These are phyloP conservation scores for Clavispora asparagi DNA, from an alignment of 805 yeast species.

Conservation along the genomic window DNA sequence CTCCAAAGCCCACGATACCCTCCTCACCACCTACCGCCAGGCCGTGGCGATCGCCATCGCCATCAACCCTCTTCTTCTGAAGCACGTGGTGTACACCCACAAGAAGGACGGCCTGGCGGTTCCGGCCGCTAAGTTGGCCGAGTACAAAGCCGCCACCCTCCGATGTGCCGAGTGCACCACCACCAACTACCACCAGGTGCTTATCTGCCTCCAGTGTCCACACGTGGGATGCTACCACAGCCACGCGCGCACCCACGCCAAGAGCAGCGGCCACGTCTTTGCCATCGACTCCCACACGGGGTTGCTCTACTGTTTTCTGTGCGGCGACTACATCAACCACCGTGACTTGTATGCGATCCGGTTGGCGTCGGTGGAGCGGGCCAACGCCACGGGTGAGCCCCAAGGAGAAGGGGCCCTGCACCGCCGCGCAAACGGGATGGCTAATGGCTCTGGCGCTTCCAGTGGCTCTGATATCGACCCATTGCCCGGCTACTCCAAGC, in stretches of 20 bases:
- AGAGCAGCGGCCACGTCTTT: slow-evolving; percentile 29
- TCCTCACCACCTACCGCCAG: slow-evolving; percentile 45
- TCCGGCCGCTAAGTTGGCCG: slow-evolving; percentile 33
- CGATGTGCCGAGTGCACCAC: slow-evolving; percentile 48
- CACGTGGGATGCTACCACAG: slow-evolving; percentile 61
- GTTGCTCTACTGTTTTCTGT: slow-evolving; percentile 70
- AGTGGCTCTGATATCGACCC: too few species aligned
- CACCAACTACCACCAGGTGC: slow-evolving; percentile 39
- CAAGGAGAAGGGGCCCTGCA: too few species aligned
- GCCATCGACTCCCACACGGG: slow-evolving; percentile 64
- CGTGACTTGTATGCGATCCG: slow-evolving; percentile 52
- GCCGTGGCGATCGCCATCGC: slow-evolving; percentile 45
- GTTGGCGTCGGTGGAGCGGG: slow-evolving; percentile 12
- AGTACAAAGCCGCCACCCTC: slow-evolving; percentile 39
- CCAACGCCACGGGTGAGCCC: neutral
- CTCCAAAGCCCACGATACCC: slow-evolving; percentile 46
- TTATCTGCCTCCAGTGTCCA: slow-evolving; percentile 72
- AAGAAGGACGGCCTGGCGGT: slow-evolving; percentile 35
- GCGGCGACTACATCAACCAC: slow-evolving; percentile 68
- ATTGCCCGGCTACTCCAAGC: slow-evolving; percentile 22
- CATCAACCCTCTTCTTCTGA: slow-evolving; percentile 17
- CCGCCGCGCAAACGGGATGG: too few species aligned
- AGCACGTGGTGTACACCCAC: slow-evolving; percentile 19
- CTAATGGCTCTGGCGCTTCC: too few species aligned
- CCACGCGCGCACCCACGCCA: slow-evolving; percentile 31